Evolutionary conservation across 2,329 filamentous ascomycete species (phyloP), one percentile per base, ranked within the genome.

Genomic region (Phyllosticta paracitricarpa): DNA sequence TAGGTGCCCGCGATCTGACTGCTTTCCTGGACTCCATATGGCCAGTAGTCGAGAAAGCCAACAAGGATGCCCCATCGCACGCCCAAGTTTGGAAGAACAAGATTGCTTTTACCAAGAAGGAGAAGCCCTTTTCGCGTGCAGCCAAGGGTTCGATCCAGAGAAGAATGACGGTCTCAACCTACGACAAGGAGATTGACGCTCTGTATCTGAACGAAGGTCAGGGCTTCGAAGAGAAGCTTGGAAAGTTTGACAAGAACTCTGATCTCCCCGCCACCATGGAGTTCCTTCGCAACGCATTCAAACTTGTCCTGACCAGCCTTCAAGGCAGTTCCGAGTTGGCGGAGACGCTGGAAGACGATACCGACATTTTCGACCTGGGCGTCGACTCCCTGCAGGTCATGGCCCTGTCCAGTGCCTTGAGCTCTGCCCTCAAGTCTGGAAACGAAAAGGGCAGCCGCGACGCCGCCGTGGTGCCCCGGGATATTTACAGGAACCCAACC

Each of bases 121-220:
- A 71, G 1, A 78, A 79, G 66, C 76, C 77, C 0, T 79, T 82
- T 56, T 65, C 73, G 2, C 72, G 69, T 17, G 78, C 79, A 0
- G 73, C 76, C 4, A 81, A 82, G 65, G 76, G 77, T 0, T 78
- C 73, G 0, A 71, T 79, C 3, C 75, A 77, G 65, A 73, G 78
- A 4, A 69, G 69, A 0, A 69, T 71, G 0, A 78, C 79, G 1
- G 59, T 74, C 6, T 64, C 67, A 0, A 68, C 76, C 2, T 82
- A 80, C 59, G 68, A 66, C 1, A 66, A 73, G 1, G 78, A 80
- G 60, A 79, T 82, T 30, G 74, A 80, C 9, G 69, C 68, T 0
- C 68, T 81, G 12, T 82, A 81, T 60, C 53, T 51, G 14, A 57
- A 40, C 33, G 59, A 61, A 25, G 40, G 40, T 3, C 40, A 48